phyloP scores from a whole-genome alignment of 1,284 basidiomycete species.

The Inonotus hispidus region DNA sequence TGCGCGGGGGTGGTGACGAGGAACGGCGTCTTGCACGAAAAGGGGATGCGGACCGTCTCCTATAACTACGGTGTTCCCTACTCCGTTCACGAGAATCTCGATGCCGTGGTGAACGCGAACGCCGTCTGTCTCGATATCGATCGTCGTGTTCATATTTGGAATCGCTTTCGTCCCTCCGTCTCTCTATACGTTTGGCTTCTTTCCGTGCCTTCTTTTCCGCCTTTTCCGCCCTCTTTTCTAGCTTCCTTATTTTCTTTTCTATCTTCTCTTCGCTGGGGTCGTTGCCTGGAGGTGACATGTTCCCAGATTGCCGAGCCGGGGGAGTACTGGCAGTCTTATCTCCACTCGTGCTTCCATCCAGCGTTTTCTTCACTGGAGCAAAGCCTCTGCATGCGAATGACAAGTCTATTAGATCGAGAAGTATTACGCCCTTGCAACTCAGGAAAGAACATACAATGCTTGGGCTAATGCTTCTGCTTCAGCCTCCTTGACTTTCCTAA shows the following conservation, averaged over 20 bases:
- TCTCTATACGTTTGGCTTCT: conserved; percentile 10
- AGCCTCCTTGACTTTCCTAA: conserved; percentile 74
- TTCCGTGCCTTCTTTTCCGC: conserved; percentile 20
- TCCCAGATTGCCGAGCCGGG: background rate
- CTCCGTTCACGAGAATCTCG: conserved; percentile 5
- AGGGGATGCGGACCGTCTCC: conserved; percentile 5
- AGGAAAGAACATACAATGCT: conserved; percentile 53
- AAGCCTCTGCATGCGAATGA: conserved; percentile 25
- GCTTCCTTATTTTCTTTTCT: conserved; percentile 24
- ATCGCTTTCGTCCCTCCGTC: conserved; percentile 8
- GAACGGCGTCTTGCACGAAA: background rate
- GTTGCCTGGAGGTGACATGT: conserved; percentile 3
- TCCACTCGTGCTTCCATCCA: conserved; percentile 15
- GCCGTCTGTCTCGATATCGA: conserved; percentile 4
- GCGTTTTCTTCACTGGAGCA: conserved; percentile 22
- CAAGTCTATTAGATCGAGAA: background rate
- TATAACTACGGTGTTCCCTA: background rate
- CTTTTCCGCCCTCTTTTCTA: conserved; percentile 20
- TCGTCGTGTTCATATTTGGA: conserved; percentile 8
- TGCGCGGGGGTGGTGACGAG: background rate
- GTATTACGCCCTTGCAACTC: background rate
- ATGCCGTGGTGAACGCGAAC: conserved; percentile 13
- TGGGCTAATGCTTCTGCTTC: conserved; percentile 83
- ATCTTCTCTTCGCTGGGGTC: conserved; percentile 16
- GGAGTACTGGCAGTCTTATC: conserved; percentile 5